A percentile compares a stretch with the other conserved stretches of the same genome.
These are phyloP conservation scores for Biscutella auriculata DNA, from an alignment of 441 rosid genomes.

Conservation along the genomic window DNA sequence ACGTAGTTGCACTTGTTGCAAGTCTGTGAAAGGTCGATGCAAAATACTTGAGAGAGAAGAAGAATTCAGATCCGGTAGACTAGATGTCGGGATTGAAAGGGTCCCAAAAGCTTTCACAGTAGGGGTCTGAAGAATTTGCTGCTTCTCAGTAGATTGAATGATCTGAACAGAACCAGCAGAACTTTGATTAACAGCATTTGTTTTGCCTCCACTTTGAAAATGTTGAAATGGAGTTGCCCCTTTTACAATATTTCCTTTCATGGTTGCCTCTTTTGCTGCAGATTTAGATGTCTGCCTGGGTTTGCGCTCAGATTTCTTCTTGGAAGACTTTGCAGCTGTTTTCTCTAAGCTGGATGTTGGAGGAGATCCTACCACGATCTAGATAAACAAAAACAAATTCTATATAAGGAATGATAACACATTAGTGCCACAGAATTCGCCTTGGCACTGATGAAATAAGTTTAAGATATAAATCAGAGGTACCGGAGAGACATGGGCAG, in stretches of 20 bases:
- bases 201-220: slow-evolving; percentile 41
- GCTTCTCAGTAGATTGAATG: slow-evolving; percentile 51
- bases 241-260: slow-evolving; percentile 41
- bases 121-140: slow-evolving; percentile 37
- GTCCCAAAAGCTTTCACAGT: slow-evolving; percentile 39
- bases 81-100: slow-evolving; percentile 36
- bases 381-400: slow-evolving; percentile 22
- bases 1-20: slow-evolving; percentile 97
- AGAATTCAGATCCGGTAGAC: slow-evolving; percentile 65
- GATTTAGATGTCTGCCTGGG: slow-evolving; percentile 62
- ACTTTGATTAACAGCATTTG: slow-evolving; percentile 28
- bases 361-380: slow-evolving; percentile 53
- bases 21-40: slow-evolving; percentile 90
- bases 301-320: slow-evolving; percentile 63
- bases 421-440: slow-evolving; percentile 2
- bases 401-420: neutral
- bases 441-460: slow-evolving; percentile 6
- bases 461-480: neutral
- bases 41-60: slow-evolving; percentile 37
- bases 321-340: slow-evolving; percentile 34
- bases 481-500: slow-evolving; percentile 39
- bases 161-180: slow-evolving; percentile 38
- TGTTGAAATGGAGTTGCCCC: slow-evolving; percentile 30
- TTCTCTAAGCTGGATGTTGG: slow-evolving; percentile 38
- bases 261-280: slow-evolving; percentile 46